Conservation (phyloP, 371 early-diverging fungal species). For the Lichtheimia ornata region DNA sequence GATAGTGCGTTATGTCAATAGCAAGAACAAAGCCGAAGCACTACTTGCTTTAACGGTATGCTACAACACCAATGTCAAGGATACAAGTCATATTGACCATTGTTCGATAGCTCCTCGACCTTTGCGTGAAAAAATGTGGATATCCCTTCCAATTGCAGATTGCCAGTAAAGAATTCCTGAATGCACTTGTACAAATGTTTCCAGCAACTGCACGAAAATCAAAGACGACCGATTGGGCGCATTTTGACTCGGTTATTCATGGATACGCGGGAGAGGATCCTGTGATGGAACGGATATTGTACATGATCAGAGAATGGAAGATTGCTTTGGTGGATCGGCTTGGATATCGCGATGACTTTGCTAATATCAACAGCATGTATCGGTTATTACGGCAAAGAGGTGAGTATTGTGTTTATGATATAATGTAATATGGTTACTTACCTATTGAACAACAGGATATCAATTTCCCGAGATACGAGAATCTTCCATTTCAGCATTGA, state of each 20-base stretch:
- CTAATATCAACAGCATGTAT: slow-evolving; percentile 91
- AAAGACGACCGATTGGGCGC: slow-evolving; percentile 9
- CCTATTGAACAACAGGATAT: slow-evolving; percentile 61
- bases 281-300: slow-evolving; percentile 83
- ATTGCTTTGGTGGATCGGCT: slow-evolving; percentile 79
- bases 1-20: slow-evolving; percentile 80
- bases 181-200: slow-evolving; percentile 88
- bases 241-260: slow-evolving; percentile 26
- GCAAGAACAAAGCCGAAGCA: slow-evolving; percentile 64
- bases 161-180: slow-evolving; percentile 92
- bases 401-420: background rate
- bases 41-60: slow-evolving; percentile 74
- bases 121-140: slow-evolving; percentile 95
- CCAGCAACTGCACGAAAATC: slow-evolving; percentile 70
- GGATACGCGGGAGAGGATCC: slow-evolving; percentile 45
- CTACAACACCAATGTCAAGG: background rate
- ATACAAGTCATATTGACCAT: background rate
- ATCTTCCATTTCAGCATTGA: slow-evolving; percentile 65
- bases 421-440: background rate
- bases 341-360: slow-evolving; percentile 87
- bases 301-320: slow-evolving; percentile 93
- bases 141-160: slow-evolving; percentile 95
- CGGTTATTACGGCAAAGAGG: slow-evolving; percentile 82
- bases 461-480: slow-evolving; percentile 81
- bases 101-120: slow-evolving; percentile 79